Evolutionary conservation across 257 asterid genomes (phyloP).

Genomic region (Nemophila menziesii): DNA sequence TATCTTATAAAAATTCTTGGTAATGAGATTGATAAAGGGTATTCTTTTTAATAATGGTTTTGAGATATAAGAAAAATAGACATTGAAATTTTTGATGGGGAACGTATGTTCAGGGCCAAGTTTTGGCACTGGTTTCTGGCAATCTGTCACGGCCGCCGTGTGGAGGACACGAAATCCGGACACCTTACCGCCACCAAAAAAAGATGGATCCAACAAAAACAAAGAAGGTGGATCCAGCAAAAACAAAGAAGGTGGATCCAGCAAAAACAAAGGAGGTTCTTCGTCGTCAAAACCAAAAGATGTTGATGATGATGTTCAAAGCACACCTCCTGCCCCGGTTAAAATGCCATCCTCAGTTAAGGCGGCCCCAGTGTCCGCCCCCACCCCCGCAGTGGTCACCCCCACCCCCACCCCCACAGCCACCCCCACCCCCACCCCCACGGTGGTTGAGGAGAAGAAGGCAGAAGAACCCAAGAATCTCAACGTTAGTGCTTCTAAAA

Average conservation of each 20-base stretch:
- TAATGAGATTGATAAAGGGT: slow-evolving; percentile 25
- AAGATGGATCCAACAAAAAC: slow-evolving; percentile 18
- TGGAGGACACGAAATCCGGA: slow-evolving; percentile 43
- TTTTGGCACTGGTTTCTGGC: slow-evolving; percentile 56
- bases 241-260: slow-evolving; percentile 3
- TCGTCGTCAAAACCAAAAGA: slow-evolving; percentile 21
- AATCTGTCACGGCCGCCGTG: slow-evolving; percentile 55
- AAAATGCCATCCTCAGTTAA: slow-evolving; percentile 22
- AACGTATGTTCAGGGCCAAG: slow-evolving; percentile 62
- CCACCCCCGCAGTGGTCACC: not conserved
- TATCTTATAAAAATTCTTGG: slow-evolving; percentile 11
- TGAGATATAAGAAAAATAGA: slow-evolving; percentile 25
- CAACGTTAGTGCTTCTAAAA: too few relatives aligned
- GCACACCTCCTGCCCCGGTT: slow-evolving; percentile 32
- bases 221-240: slow-evolving; percentile 3
- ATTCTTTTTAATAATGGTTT: slow-evolving; percentile 9
- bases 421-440: too few relatives aligned
- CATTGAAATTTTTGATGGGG: slow-evolving; percentile 44
- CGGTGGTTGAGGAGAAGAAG: slow-evolving; percentile 5
- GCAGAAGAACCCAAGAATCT: slow-evolving; percentile 15
- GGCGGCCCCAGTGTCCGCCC: slow-evolving; percentile 5
- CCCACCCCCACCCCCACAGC: too few relatives aligned
- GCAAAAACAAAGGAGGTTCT: slow-evolving; percentile 17
- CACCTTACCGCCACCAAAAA: slow-evolving; percentile 32
- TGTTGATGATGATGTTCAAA: slow-evolving; percentile 17